Conservation (phyloP, 2,329 filamentous ascomycete genomes). For the Drechslerella stenobrocha region DNA sequence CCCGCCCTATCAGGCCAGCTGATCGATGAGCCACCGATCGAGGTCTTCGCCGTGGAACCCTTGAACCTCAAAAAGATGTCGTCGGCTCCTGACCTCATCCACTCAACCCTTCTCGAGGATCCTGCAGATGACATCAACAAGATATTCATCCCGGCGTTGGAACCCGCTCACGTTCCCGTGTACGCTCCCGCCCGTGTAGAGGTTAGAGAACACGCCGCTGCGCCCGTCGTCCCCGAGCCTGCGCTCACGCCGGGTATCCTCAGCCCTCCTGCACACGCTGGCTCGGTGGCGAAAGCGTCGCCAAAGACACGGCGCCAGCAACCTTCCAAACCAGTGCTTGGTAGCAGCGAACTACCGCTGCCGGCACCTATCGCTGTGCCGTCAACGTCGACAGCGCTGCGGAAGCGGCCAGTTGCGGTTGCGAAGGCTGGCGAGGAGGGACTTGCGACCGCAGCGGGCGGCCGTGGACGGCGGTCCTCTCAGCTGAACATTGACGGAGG, state of each 20-base stretch:
- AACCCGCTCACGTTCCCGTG: not conserved
- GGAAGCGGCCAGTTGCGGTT: not conserved
- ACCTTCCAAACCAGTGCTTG: not conserved
- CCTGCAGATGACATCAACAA: not conserved
- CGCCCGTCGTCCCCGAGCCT: not conserved
- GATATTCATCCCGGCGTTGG: not conserved
- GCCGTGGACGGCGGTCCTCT: not conserved
- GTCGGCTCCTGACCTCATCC: not conserved
- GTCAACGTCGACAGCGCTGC: not conserved
- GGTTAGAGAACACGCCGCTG: not conserved
- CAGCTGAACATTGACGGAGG: slow-evolving; percentile 5
- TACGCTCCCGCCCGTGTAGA: not conserved
- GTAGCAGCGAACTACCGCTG: not conserved
- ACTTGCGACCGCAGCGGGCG: too few relatives aligned
- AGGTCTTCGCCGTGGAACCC: not conserved
- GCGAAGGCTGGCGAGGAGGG: not conserved
- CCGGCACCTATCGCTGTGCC: not conserved
- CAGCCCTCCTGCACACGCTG: not conserved
- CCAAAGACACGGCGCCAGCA: not conserved
- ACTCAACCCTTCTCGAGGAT: not conserved
- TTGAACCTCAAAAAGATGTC: not conserved
- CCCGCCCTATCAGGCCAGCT: too few relatives aligned
- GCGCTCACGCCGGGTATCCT: not conserved
- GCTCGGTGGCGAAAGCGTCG: not conserved
- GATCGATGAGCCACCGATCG: not conserved